Evolutionary conservation across 1,284 basidiomycete genomes (phyloP).

Genomic region (Vanrija sp.): DNA sequence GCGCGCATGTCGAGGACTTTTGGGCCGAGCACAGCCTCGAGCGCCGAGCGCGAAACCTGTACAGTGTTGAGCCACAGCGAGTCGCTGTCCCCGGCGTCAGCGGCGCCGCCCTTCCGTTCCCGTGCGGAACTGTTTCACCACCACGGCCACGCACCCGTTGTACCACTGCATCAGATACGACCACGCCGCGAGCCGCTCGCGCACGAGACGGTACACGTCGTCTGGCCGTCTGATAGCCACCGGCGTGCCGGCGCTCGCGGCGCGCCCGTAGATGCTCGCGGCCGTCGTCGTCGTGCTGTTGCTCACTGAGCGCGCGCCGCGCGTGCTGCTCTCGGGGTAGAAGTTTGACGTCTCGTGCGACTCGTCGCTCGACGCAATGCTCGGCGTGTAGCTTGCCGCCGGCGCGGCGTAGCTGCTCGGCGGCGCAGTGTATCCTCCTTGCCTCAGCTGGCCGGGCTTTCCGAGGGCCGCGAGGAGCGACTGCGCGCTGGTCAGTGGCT

Average conservation of each 20-base stretch:
- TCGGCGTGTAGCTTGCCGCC: conserved; percentile 8
- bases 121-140: background rate
- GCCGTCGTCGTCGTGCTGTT: conserved; percentile 5
- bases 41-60: conserved; percentile 30
- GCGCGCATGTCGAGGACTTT: conserved; percentile 41
- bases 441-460: conserved; percentile 8
- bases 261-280: conserved; percentile 10
- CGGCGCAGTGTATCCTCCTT: conserved; percentile 10
- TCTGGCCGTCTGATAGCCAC: conserved; percentile 28
- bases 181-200: conserved; percentile 40
- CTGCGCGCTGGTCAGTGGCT: conserved; percentile 8
- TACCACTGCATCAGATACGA: conserved; percentile 48
- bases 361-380: conserved; percentile 16
- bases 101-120: background rate
- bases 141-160: conserved; percentile 32
- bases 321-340: conserved; percentile 11
- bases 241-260: conserved; percentile 1
- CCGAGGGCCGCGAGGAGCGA: conserved; percentile 28
- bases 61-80: conserved; percentile 48
- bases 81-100: conserved; percentile 23
- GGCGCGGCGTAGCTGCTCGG: conserved; percentile 10
- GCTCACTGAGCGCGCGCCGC: conserved; percentile 4
- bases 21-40: conserved; percentile 39
- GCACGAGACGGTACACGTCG: conserved; percentile 37
- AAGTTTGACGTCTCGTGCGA: conserved; percentile 9